phyloP scores from a whole-genome alignment of 2,329 filamentous ascomycete genomes.

The Nectriaceae sp. region DNA sequence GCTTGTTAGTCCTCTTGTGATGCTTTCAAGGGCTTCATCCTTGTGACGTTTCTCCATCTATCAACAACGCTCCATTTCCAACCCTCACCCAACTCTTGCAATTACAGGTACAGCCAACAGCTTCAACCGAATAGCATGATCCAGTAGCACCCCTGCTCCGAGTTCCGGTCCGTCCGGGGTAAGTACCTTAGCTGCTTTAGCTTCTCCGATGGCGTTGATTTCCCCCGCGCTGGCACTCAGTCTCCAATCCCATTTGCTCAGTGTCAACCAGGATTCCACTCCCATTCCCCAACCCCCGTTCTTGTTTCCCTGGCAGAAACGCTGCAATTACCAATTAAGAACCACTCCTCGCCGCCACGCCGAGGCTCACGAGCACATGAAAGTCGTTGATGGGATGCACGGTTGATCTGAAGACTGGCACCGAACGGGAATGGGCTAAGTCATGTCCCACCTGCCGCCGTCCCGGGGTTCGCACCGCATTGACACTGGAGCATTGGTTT shows the following conservation, averaged over 20 bases:
- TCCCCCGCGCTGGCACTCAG: slow-evolving; percentile 19
- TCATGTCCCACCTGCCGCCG: neutral
- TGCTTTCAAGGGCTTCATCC: too few relatives aligned
- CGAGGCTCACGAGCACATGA: slow-evolving; percentile 16
- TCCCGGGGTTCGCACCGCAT: too few relatives aligned
- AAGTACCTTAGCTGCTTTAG: slow-evolving; percentile 6
- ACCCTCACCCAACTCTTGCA: too few relatives aligned
- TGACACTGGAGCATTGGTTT: too few relatives aligned
- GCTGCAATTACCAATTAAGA: slow-evolving; percentile 6
- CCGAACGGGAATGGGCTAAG: neutral
- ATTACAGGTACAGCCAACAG: too few relatives aligned
- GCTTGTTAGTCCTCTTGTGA: too few relatives aligned
- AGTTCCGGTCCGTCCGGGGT: slow-evolving; percentile 16
- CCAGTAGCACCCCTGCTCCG: slow-evolving; percentile 7
- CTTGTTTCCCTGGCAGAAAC: neutral
- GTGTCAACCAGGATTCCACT: slow-evolving; percentile 11
- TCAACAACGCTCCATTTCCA: too few relatives aligned
- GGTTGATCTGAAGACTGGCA: neutral
- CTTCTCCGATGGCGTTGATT: slow-evolving; percentile 13
- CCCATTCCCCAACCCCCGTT: neutral
- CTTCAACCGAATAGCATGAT: too few relatives aligned
- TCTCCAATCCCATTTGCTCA: slow-evolving; percentile 11
- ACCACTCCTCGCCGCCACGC: slow-evolving; percentile 21
- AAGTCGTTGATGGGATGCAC: neutral
- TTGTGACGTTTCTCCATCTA: too few relatives aligned